Evolutionary conservation across 2,329 filamentous ascomycete genomes (phyloP).

Genomic region (Myotisia sp.): DNA sequence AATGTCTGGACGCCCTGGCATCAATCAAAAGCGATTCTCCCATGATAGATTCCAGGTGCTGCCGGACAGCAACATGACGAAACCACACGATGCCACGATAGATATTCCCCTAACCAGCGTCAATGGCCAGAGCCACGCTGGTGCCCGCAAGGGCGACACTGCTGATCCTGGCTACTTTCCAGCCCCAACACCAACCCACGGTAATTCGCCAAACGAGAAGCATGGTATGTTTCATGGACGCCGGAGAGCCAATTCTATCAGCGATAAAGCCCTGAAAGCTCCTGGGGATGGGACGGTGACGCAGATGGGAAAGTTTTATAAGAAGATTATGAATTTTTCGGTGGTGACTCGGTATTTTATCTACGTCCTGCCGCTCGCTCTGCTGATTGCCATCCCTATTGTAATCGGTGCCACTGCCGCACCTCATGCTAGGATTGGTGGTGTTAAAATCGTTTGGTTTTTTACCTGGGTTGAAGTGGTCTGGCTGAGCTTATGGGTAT

Average conservation of each 20-base stretch:
- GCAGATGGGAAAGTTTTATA: constrained; percentile 46
- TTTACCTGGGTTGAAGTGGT: constrained; percentile 53
- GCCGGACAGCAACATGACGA: constrained; percentile 28
- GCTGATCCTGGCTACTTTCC: constrained; percentile 21
- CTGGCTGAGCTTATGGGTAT: constrained; percentile 49
- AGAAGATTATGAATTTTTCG: constrained; percentile 47
- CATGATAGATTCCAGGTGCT: constrained; percentile 33
- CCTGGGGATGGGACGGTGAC: constrained; percentile 43
- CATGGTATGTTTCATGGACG: constrained; percentile 18
- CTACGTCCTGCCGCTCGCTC: constrained; percentile 45
- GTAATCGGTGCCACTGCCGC: constrained; percentile 44
- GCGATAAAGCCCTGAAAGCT: constrained; percentile 23
- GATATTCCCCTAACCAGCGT: constrained; percentile 49
- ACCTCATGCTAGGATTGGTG: constrained; percentile 36
- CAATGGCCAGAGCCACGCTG: constrained; percentile 34
- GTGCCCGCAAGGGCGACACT: constrained; percentile 28
- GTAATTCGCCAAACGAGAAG: constrained; percentile 25
- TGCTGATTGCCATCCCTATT: constrained; percentile 48
- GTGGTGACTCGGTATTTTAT: constrained; percentile 50
- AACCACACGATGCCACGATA: constrained; percentile 41
- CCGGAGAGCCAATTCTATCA: constrained; percentile 19
- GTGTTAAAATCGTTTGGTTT: constrained; percentile 45
- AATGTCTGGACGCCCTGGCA: constrained; percentile 25
- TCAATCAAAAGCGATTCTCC: constrained; percentile 30
- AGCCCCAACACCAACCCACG: constrained; percentile 14